phyloP scores from a whole-genome alignment of 208 protist species.

The Lotmaria passim region DNA sequence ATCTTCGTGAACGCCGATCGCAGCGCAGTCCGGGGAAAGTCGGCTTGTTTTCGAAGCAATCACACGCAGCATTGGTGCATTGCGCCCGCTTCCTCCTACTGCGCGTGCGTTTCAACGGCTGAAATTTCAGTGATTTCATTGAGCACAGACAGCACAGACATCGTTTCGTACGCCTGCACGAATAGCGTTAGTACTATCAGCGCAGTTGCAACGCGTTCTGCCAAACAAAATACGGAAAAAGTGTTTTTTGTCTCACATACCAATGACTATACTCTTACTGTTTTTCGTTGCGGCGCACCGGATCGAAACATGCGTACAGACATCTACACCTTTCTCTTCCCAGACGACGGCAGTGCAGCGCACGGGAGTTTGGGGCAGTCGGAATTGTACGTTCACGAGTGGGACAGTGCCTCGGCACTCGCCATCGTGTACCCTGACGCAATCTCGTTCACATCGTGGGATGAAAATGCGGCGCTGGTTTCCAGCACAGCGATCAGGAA shows the following conservation, averaged over 20 bases:
- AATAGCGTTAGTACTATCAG: not conserved
- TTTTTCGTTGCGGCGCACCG: not conserved
- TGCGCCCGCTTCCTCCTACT: not conserved
- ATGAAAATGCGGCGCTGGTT: conserved; percentile 5
- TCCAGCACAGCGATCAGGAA: conserved; percentile 34
- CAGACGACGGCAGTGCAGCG: not conserved
- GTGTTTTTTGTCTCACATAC: conserved; percentile 19
- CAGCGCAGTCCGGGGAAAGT: conserved; percentile 3
- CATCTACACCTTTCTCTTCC: conserved; percentile 2
- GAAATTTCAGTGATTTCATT: not conserved
- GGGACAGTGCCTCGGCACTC: conserved; percentile 7
- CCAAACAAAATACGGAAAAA: not conserved
- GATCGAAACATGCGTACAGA: not conserved
- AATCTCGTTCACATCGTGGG: conserved; percentile 31
- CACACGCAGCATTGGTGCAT: conserved; percentile 15
- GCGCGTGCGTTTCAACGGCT: conserved; percentile 13
- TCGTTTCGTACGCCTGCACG: not conserved
- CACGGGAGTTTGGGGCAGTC: not conserved
- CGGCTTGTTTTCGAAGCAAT: conserved; percentile 5
- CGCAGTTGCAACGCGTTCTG: conserved; percentile 1
- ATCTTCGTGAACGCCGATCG: conserved; percentile 25
- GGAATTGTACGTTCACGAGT: conserved; percentile 6
- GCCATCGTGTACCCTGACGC: conserved; percentile 38
- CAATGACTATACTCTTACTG: conserved; percentile 15
- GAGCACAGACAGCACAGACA: not conserved